Evolutionary conservation across 2,329 filamentous ascomycete genomes (phyloP).

Genomic region (Fusarium scirpi): DNA sequence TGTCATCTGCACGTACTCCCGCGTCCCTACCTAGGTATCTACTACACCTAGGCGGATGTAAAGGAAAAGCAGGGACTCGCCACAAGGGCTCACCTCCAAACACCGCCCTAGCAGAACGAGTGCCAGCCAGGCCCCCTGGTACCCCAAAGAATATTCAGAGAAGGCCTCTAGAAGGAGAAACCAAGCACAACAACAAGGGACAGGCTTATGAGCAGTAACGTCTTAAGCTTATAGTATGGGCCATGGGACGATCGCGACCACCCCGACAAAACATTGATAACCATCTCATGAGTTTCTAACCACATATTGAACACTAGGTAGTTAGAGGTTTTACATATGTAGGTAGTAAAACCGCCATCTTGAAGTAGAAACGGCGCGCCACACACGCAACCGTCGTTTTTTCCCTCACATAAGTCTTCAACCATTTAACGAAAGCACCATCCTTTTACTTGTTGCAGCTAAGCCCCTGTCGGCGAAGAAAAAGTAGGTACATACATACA

Average conservation of each 20-base stretch:
- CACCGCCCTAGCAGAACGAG: conserved; percentile 22
- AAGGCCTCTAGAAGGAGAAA: conserved; percentile 34
- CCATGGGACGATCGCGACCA: conserved; percentile 8
- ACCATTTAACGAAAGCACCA: not conserved
- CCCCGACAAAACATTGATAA: not conserved
- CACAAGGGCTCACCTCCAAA: not conserved
- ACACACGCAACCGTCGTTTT: not conserved
- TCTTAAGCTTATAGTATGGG: conserved; percentile 29
- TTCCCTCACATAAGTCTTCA: not conserved
- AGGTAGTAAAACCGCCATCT: not conserved
- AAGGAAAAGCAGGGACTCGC: not conserved
- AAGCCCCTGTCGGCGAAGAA: too few relatives aligned
- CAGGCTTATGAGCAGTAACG: conserved; percentile 7
- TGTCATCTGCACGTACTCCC: conserved; percentile 39
- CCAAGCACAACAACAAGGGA: conserved; percentile 12
- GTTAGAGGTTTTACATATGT: not conserved
- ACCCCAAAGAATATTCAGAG: conserved; percentile 29
- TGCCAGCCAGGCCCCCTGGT: conserved; percentile 18
- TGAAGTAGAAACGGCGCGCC: not conserved
- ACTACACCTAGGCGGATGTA: not conserved
- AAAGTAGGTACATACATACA: too few relatives aligned
- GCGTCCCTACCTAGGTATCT: not conserved
- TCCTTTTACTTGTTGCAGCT: not conserved
- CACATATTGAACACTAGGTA: not conserved
- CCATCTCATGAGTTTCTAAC: not conserved